A percentile compares a stretch with the other conserved stretches of the same genome.
phyloP scores from a whole-genome alignment of 2,329 filamentous ascomycete species.

The Fusarium cicatricum region DNA sequence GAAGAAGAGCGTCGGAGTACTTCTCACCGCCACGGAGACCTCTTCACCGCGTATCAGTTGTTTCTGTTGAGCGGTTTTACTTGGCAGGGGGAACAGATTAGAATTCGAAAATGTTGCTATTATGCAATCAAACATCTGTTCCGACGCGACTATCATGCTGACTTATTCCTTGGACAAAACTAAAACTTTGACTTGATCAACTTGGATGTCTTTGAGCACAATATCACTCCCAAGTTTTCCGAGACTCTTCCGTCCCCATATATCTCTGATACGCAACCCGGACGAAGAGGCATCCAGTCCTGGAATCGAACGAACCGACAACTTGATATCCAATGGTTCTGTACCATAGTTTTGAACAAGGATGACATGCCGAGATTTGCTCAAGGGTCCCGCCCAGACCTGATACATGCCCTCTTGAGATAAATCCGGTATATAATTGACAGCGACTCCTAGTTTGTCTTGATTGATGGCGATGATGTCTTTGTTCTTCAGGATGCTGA shows the following conservation, averaged over 20 bases:
- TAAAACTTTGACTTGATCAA: neutral
- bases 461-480: slow-evolving; percentile 2
- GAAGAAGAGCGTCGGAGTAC: no score
- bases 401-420: neutral
- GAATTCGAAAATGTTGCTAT: no score
- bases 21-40: no score
- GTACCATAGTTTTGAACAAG: neutral
- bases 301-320: neutral
- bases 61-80: no score
- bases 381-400: neutral
- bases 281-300: neutral
- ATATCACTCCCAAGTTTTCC: neutral
- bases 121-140: no score
- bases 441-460: neutral
- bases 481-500: neutral
- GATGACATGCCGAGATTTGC: neutral
- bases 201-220: neutral
- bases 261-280: neutral
- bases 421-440: neutral
- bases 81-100: no score
- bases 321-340: neutral
- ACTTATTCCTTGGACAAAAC: neutral
- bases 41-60: no score
- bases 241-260: neutral
- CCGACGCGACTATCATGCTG: no score